phyloP scores from a whole-genome alignment of 306 rosid species.

The Begonia loranthoides region DNA sequence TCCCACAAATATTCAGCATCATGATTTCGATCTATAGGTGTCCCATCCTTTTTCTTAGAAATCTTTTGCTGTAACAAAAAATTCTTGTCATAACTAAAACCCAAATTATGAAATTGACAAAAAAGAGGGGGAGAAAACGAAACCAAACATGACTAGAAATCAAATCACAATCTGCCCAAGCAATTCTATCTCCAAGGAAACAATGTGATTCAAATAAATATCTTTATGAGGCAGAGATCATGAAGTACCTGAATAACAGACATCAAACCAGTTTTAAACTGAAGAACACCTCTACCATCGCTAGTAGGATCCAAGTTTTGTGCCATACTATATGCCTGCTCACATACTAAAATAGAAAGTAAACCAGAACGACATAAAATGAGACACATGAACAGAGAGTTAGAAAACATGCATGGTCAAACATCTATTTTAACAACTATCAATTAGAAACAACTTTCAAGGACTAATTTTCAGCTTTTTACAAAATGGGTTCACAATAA shows the following conservation, averaged over 20 bases:
- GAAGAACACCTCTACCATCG: slow-evolving; percentile 86
- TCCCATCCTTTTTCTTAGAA: slow-evolving; percentile 62
- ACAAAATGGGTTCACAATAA: no score
- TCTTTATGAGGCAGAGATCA: slow-evolving; percentile 1
- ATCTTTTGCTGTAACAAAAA: slow-evolving; percentile 63
- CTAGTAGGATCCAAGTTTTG: slow-evolving; percentile 85
- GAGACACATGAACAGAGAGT: no score
- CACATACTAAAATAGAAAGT: slow-evolving; percentile 63
- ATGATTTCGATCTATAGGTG: slow-evolving; percentile 57
- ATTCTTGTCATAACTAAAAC: slow-evolving; percentile 10
- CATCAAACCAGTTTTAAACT: slow-evolving; percentile 92
- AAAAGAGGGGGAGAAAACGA: background rate
- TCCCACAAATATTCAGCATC: slow-evolving; percentile 79
- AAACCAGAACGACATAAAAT: background rate
- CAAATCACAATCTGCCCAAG: background rate
- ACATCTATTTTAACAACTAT: no score
- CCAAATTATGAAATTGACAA: background rate
- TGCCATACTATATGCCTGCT: slow-evolving; percentile 92
- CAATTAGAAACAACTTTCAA: no score
- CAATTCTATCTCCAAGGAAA: background rate
- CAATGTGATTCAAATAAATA: background rate
- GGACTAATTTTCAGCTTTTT: no score
- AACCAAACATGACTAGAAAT: background rate
- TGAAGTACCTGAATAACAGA: slow-evolving; percentile 75
- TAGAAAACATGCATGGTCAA: no score